A percentile compares a stretch with the other conserved stretches of the same genome.
Evolutionary conservation across 768 basidiomycete species (phyloP).

Genomic region (Suillus cothurnatus): DNA sequence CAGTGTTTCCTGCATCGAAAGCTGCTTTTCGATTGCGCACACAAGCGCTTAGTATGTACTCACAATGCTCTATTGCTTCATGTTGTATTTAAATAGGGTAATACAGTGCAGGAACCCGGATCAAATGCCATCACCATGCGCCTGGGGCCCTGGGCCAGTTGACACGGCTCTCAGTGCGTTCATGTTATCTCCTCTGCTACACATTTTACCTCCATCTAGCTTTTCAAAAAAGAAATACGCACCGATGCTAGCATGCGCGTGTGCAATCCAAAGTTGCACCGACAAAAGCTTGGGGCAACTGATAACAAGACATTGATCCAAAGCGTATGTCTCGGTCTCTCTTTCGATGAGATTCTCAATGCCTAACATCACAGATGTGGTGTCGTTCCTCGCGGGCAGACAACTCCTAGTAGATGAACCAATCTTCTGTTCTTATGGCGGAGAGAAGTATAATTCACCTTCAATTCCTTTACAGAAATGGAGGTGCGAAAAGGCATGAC

Average conservation of each 20-base stretch:
- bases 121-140: constrained; percentile 18
- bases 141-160: constrained; percentile 15
- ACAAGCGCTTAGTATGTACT: background rate
- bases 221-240: no score
- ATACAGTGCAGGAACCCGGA: constrained; percentile 24
- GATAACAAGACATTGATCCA: background rate
- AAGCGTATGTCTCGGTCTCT: no score
- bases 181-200: background rate
- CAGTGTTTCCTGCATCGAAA: background rate
- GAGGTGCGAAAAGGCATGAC: background rate
- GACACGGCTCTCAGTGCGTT: constrained; percentile 18
- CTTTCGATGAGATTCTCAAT: no score
- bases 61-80: background rate
- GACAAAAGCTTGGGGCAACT: no score
- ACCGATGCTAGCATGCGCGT: no score
- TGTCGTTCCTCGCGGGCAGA: constrained; percentile 34
- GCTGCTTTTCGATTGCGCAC: background rate
- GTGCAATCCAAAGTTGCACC: no score
- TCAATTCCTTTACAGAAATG: background rate
- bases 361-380: constrained; percentile 18
- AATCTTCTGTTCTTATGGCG: background rate
- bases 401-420: background rate
- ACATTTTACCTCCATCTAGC: background rate
- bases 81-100: background rate
- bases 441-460: background rate